These are phyloP conservation scores for Aureobasidium sp. DNA, from an alignment of 2,329 filamentous ascomycete species.

Conservation along the genomic window DNA sequence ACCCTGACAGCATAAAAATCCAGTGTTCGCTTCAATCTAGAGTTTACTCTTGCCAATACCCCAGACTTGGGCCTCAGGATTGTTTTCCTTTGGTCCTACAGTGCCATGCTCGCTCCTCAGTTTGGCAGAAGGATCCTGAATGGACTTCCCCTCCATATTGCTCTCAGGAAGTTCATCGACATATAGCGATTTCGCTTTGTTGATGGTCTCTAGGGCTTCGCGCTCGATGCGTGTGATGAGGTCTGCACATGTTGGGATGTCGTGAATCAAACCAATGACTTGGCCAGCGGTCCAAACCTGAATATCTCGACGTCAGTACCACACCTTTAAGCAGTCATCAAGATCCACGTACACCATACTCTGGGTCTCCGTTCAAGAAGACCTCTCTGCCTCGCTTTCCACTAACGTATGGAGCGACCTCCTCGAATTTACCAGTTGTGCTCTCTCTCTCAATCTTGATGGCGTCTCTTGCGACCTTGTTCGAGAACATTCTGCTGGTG, in stretches of 20 bases:
- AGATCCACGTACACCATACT: constrained; percentile 66
- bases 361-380: constrained; percentile 83
- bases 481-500: constrained; percentile 79
- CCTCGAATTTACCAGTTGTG: constrained; percentile 76
- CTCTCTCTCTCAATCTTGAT: constrained; percentile 78
- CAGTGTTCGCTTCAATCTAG: constrained; percentile 9
- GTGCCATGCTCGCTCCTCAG: constrained; percentile 24
- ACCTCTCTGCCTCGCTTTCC: constrained; percentile 88
- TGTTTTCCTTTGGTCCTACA: constrained; percentile 31
- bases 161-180: constrained; percentile 31
- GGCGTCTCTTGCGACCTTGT: constrained; percentile 77
- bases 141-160: constrained; percentile 26
- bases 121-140: constrained; percentile 20
- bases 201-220: constrained; percentile 38
- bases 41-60: constrained; percentile 40
- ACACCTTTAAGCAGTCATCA: neutral
- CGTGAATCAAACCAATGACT: constrained; percentile 62
- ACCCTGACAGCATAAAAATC: neutral
- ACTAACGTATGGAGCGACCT: constrained; percentile 80
- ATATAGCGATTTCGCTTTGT: constrained; percentile 33
- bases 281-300: constrained; percentile 96
- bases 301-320: constrained; percentile 14
- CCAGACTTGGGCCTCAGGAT: constrained; percentile 36
- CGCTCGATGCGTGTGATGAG: constrained; percentile 41
- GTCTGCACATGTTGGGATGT: constrained; percentile 43